Evolutionary conservation across 441 rosid genomes (phyloP), one percentile per base, ranked within the genome.

Genomic region (Lepidium campestre): DNA sequence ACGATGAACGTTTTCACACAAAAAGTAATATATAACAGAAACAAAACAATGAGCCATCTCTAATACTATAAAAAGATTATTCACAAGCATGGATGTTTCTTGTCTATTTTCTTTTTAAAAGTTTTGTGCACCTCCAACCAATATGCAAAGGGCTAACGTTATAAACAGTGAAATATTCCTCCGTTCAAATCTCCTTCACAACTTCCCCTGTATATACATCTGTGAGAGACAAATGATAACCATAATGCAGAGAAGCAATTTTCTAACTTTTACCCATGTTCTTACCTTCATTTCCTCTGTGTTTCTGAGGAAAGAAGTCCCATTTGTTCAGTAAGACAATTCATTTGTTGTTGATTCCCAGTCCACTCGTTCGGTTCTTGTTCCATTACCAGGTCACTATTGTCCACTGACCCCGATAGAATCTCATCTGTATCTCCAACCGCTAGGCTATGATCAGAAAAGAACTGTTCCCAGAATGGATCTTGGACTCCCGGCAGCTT

Each of bases 391-490:
- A 58, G 37, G 56, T 65, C 77, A 54, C 59, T 54, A 48, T 67
- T 72, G 63, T 72, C 81, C 60, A 73, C 65, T 53, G 68, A 65
- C 53, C 77, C 77, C 20, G 82, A 73, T 56, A 70, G 66, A 46
- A 71, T 71, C 57, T 85, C 92, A 57, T 85, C 82, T 0, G 83
- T 57, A 13, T 79, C 86, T 61, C 73, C 82, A 47, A 60, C 52
- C 10, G 37, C 67, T 15, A 77, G 80, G 45, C 71, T 77, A 20
- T 76, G 78, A 36, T 74, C 74, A 23, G 75, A 39, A 66, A 86
- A 80, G 58, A 86, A 83, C 75, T 83, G 85, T 72, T 83, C 88
- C 88, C 85, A 86, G 67, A 86, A 86, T 12, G 77, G 74, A 64
- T 82, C 85, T 71, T 71, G 76, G 17, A 82, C 64, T 22, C 80